Evolutionary conservation across 1,139 yeast genomes (phyloP).

Genomic region (Magnusiomyces magnusii): DNA sequence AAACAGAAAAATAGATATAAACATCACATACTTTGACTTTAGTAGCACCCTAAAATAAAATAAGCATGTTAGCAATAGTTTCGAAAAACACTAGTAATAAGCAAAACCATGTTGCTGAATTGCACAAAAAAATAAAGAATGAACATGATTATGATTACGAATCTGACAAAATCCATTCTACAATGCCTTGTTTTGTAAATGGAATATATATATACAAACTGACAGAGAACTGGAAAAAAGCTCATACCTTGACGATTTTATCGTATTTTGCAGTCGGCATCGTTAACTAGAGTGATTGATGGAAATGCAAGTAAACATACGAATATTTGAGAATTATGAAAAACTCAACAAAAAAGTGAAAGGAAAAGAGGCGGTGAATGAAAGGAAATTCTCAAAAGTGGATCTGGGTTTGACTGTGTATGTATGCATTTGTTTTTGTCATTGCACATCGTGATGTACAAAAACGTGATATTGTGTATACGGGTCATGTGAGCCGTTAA

Average conservation of each 20-base stretch:
- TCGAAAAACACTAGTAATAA: not conserved
- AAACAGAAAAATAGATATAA: conserved; percentile 1
- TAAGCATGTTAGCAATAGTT: conserved; percentile 3
- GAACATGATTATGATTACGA: no score
- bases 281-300: not conserved
- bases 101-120: not conserved
- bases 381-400: not conserved
- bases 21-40: conserved; percentile 41
- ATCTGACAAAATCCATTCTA: not conserved
- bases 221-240: no score
- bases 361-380: not conserved
- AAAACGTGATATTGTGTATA: not conserved
- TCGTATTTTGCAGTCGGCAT: conserved; percentile 30
- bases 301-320: not conserved
- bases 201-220: not conserved
- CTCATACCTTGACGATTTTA: conserved; percentile 49
- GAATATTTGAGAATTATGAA: not conserved
- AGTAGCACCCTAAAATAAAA: conserved; percentile 47
- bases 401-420: not conserved
- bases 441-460: not conserved
- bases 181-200: not conserved
- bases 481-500: no score
- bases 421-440: not conserved
- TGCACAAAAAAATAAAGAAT: not conserved
- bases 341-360: not conserved